Evolutionary conservation across 2,329 filamentous ascomycete genomes (phyloP), one percentile per base, ranked within the genome.

Genomic region (Paecilomyces formosus): DNA sequence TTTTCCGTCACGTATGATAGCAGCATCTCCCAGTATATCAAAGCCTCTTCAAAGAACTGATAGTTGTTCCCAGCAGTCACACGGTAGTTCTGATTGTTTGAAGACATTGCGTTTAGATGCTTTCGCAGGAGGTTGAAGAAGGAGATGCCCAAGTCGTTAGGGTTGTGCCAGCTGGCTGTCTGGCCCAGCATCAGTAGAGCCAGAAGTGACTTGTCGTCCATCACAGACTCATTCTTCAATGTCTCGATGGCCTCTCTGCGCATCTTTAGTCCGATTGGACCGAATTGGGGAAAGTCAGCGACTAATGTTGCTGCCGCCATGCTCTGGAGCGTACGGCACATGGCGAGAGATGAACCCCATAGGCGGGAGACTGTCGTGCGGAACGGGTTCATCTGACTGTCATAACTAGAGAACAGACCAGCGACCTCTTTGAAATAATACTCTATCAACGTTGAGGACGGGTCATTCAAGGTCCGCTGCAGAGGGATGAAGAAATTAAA

Each of bases 401-500:
- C 85, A 64, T 85, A 87, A 59, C 81, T 85, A n/a, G 84, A 87
- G 67, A 85, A 86, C 9, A 86, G 71, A 3, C 78, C 79, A 54
- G 82, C 85, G 2, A 86, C 82, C 60, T 85, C 82, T 63, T 82
- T 82, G 72, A 87, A 87, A 63, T 86, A 87, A 63, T 86, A 84
- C 54, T 85, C 82, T 9, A 86, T 80, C 15, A 87, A 72, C 53
- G 82, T 78, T 53, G 81, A 84, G 3, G 81, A 79, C 18, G 79
- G 73, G 53, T 83, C 80, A 52, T 74, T 74, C 58, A 80, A 63
- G 35, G 68, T 74, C 35, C 66, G 70, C 6, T 70, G 72, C n/a
- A 78, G 68, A 13, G 74, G 75, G 12, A 66, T 66, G 8, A 72
- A 62, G 35, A 71, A 62, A 26, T 45, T 58, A 24, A 57, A 53